Evolutionary conservation across 176 grass and related monocot genomes (phyloP), one percentile per base, ranked within the genome.

Genomic region (Elaeis guineensis): DNA sequence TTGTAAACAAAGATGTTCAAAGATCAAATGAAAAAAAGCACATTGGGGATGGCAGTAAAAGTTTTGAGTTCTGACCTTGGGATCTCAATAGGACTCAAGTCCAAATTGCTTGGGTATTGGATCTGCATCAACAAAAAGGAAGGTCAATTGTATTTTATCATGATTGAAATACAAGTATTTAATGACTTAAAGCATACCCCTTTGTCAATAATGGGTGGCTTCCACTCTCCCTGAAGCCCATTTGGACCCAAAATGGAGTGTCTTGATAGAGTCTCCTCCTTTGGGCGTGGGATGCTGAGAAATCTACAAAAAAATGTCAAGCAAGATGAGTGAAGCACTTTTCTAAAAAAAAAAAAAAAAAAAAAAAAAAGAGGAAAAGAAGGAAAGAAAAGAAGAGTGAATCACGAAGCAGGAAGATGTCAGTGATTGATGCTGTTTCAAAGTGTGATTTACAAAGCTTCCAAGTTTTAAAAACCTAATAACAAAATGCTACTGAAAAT

Each of bases 101-200:
- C 81, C 72, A 84, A 60, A 70, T 78, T 74, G 63, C 58, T 78
- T 61, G 81, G 81, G 58, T 84, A 84, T 69, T 74, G 75, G 44
- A 84, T 74, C 81, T 84, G 58, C 21, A 50, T 21, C n/a, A 58
- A 35, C 17, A 71, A 64, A 62, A 54, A 48, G 52, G 59, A 69
- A 77, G 28, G 20, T 44, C 35, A 14, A 44, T 44, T 44, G 35
- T 44, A 12, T 44, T 44, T 44, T 44, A 12, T 44, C 35, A 44
- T 44, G 35, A 12, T 44, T 44, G 35, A 12, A 12, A 44, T 44
- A 12, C 35, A 12, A 14, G 11, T 3, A 44, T 14, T 44, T 44
- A 79, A 49, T 55, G 55, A 14, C 49, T 21, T 58, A 61, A 22
- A 55, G 14, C 30, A 64, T 84, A 84, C 81, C 65, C 58, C 28